These are phyloP conservation scores for Rhododendron molle DNA, from an alignment of 148 eudicot genomes.

Conservation along the genomic window DNA sequence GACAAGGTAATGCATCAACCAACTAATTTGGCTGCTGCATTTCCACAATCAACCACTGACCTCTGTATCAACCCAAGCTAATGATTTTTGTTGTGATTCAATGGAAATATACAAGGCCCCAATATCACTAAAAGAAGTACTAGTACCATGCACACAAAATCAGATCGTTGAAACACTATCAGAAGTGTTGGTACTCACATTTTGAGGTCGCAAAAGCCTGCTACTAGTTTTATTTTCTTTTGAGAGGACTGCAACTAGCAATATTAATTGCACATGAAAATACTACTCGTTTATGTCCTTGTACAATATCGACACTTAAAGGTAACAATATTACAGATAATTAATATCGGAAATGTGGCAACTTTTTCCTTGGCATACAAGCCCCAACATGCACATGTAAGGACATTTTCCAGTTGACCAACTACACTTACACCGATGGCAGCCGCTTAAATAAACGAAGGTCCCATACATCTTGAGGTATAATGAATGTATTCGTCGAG, in stretches of 20 bases:
- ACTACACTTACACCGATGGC: conserved; percentile 65
- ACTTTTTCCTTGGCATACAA: not conserved
- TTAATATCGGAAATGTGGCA: not conserved
- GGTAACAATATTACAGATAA: too few species aligned
- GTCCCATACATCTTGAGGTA: conserved; percentile 83
- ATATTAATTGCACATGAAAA: not conserved
- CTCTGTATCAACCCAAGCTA: not conserved
- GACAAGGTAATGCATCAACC: not conserved
- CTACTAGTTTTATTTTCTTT: not conserved
- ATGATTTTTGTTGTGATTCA: not conserved
- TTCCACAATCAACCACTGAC: not conserved
- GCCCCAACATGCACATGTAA: not conserved
- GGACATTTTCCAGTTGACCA: not conserved
- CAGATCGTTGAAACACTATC: not conserved
- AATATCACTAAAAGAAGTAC: not conserved
- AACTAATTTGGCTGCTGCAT: not conserved
- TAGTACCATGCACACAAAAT: not conserved
- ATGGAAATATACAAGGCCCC: not conserved
- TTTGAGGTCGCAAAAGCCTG: not conserved
- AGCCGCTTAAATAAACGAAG: conserved; percentile 67
- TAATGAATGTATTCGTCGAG: conserved; percentile 41
- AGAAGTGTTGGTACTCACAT: too few species aligned
- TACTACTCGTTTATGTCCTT: not conserved
- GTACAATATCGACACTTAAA: not conserved
- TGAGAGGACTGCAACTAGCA: not conserved